These are phyloP conservation scores for Cordyceps cicadae DNA, from an alignment of 2,329 filamentous ascomycete species.

Conservation along the genomic window DNA sequence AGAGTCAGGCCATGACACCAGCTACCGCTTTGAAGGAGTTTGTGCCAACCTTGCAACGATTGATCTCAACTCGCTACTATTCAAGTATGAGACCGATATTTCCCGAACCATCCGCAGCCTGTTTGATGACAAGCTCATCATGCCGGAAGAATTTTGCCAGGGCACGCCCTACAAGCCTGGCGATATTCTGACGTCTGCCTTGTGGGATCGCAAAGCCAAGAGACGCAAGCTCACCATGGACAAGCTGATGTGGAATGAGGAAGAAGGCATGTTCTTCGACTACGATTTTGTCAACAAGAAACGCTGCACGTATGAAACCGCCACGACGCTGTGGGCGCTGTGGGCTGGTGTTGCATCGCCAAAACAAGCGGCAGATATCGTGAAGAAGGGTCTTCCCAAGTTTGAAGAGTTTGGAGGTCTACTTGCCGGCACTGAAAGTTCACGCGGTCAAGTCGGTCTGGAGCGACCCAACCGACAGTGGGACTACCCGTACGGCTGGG, in stretches of 20 bases:
- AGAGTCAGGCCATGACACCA: constrained; percentile 94
- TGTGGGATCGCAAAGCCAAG: constrained; percentile 85
- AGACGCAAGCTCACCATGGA: constrained; percentile 79
- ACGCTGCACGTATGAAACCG: constrained; percentile 78
- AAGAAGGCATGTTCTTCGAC: constrained; percentile 95
- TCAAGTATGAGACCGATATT: constrained; percentile 96
- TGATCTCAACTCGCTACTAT: constrained; percentile 87
- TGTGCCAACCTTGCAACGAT: constrained; percentile 87
- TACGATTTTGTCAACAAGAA: constrained; percentile 80
- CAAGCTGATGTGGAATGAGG: constrained; percentile 87
- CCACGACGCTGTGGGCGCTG: constrained; percentile 94
- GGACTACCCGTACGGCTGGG: constrained; percentile 98
- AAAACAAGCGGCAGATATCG: constrained; percentile 75
- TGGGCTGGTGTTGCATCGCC: constrained; percentile 88
- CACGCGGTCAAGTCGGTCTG: constrained; percentile 69
- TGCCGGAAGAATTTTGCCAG: constrained; percentile 75
- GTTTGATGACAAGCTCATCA: constrained; percentile 73
- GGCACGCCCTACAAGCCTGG: constrained; percentile 54
- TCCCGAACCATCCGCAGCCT: constrained; percentile 73
- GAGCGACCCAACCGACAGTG: constrained; percentile 91
- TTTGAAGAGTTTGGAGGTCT: constrained; percentile 86
- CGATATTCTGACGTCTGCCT: constrained; percentile 70
- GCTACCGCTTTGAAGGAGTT: constrained; percentile 82
- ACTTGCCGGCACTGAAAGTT: constrained; percentile 81
- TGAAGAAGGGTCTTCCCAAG: constrained; percentile 70